phyloP scores from a whole-genome alignment of 768 basidiomycete genomes.

The Chalciporus piperatus region DNA sequence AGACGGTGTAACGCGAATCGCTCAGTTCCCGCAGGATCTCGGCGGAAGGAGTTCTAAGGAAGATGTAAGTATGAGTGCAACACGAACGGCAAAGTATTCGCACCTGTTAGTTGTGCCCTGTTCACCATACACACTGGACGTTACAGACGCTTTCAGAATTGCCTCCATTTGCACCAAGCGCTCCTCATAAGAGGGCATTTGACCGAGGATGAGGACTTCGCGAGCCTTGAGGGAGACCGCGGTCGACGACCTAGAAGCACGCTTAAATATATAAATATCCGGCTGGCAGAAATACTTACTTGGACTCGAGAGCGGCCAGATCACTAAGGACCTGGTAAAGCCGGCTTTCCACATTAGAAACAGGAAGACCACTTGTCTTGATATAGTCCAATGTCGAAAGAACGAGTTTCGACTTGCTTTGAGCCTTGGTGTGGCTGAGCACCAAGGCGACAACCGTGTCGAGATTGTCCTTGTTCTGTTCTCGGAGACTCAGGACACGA shows the following conservation, averaged over 20 bases:
- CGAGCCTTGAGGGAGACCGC: constrained; percentile 92
- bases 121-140: constrained; percentile 88
- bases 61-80: constrained; percentile 10
- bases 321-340: constrained; percentile 76
- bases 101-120: constrained; percentile 61
- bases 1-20: constrained; percentile 95
- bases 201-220: constrained; percentile 93
- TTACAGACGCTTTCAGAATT: constrained; percentile 85
- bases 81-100: constrained; percentile 7
- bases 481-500: constrained; percentile 84
- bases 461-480: constrained; percentile 88
- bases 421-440: constrained; percentile 93
- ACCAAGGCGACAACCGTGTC: constrained; percentile 85
- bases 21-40: constrained; percentile 91
- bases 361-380: constrained; percentile 73
- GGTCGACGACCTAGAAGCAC: constrained; percentile 68
- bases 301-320: constrained; percentile 85
- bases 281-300: constrained; percentile 45
- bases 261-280: constrained; percentile 1
- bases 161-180: constrained; percentile 91
- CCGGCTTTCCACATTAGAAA: constrained; percentile 70
- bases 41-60: constrained; percentile 67
- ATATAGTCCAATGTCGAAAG: constrained; percentile 86
- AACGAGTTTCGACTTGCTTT: constrained; percentile 87
- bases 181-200: constrained; percentile 97